Conservation (phyloP, 768 basidiomycete species). For the Podaxis sp. region DNA sequence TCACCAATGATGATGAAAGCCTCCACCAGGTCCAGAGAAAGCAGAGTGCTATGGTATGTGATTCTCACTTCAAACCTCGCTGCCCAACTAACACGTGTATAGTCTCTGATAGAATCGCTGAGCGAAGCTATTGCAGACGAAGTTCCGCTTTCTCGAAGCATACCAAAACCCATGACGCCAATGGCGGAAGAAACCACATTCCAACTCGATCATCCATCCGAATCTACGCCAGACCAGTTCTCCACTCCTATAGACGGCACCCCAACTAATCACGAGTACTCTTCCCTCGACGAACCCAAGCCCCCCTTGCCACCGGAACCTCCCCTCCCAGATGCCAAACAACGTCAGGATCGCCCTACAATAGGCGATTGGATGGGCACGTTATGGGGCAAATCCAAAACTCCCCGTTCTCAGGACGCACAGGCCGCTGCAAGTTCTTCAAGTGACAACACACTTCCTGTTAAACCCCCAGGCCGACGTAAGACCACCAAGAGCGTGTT, state of each 20-base stretch:
- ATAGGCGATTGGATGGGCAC: slow-evolving; percentile 80
- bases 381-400: slow-evolving; percentile 62
- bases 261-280: background rate
- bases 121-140: slow-evolving; percentile 57
- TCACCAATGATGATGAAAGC: slow-evolving; percentile 50
- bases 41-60: slow-evolving; percentile 58
- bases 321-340: slow-evolving; percentile 19
- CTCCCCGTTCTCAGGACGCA: slow-evolving; percentile 14
- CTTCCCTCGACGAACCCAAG: background rate
- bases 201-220: slow-evolving; percentile 1
- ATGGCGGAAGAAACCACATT: slow-evolving; percentile 33
- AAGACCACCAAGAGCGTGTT: slow-evolving; percentile 66
- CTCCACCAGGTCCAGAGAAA: slow-evolving; percentile 52
- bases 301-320: slow-evolving; percentile 1
- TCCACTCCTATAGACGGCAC: background rate
- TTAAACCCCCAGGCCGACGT: slow-evolving; percentile 29
- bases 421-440: slow-evolving; percentile 18
- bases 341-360: slow-evolving; percentile 47
- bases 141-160: slow-evolving; percentile 35
- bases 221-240: background rate
- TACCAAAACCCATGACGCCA: slow-evolving; percentile 34
- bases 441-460: slow-evolving; percentile 14
- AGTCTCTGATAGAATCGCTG: slow-evolving; percentile 56
- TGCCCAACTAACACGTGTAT: slow-evolving; percentile 4
- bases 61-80: slow-evolving; percentile 5